phyloP scores from a whole-genome alignment of 2,329 filamentous ascomycete genomes.

The Stylonectria norvegica region DNA sequence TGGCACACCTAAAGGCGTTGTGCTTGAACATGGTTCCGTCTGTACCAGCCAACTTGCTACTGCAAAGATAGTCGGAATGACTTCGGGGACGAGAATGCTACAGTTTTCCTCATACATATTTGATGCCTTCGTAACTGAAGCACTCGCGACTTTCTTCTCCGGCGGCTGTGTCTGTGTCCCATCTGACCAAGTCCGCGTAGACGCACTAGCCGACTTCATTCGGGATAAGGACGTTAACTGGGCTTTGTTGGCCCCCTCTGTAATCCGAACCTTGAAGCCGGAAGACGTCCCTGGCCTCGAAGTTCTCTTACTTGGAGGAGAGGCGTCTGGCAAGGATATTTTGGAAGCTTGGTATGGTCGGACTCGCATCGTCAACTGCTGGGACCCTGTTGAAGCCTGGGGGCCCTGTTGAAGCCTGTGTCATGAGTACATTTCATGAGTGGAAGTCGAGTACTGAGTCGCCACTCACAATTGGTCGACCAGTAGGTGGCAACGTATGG shows the following conservation, averaged over 20 bases:
- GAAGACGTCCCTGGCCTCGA: slow-evolving; percentile 3
- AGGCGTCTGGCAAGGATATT: slow-evolving; percentile 8
- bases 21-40: slow-evolving; percentile 3
- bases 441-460: slow-evolving; percentile 1
- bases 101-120: slow-evolving; percentile 4
- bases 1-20: no score
- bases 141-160: background rate
- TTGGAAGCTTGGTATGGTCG: slow-evolving; percentile 7
- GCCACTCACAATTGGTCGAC: slow-evolving; percentile 6
- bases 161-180: slow-evolving; percentile 2
- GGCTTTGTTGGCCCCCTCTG: background rate
- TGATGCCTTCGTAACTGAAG: slow-evolving; percentile 3
- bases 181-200: background rate
- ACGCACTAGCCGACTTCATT: slow-evolving; percentile 1
- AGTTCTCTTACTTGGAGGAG: slow-evolving; percentile 9
- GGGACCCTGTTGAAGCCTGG: no score
- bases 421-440: slow-evolving; percentile 8
- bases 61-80: background rate
- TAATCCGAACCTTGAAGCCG: background rate
- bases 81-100: background rate
- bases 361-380: slow-evolving; percentile 10
- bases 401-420: slow-evolving; percentile 12
- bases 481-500: slow-evolving; percentile 12
- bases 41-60: slow-evolving; percentile 4
- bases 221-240: background rate